Evolutionary conservation across 345 rosid species (phyloP).

Genomic region (Pistacia integerrima): DNA sequence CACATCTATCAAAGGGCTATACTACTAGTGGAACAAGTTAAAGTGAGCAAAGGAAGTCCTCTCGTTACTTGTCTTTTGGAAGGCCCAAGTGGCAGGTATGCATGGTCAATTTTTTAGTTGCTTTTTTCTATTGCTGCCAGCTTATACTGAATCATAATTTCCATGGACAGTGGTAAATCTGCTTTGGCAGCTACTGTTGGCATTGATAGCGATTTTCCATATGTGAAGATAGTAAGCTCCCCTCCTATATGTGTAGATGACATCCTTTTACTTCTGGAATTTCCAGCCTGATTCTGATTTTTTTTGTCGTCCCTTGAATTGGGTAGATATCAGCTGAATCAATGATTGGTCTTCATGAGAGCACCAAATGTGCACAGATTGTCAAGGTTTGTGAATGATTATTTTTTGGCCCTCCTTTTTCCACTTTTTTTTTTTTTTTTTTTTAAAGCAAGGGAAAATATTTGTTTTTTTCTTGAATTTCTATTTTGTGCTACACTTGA

Average conservation of each 20-base stretch:
- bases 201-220: conserved; percentile 92
- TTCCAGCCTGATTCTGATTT: conserved; percentile 1
- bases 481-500: neutral
- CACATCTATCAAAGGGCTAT: conserved; percentile 90
- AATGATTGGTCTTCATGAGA: conserved; percentile 96
- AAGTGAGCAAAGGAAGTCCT: conserved; percentile 96
- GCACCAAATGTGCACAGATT: conserved; percentile 93
- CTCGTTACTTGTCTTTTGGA: conserved; percentile 93
- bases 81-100: conserved; percentile 93
- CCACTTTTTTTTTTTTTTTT: neutral
- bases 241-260: neutral
- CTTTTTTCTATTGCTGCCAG: conserved; percentile 11
- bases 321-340: conserved; percentile 88
- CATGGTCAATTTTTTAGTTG: conserved; percentile 7
- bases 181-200: conserved; percentile 97
- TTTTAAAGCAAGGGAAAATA: neutral
- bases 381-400: conserved; percentile 64
- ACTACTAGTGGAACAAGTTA: conserved; percentile 92
- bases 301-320: conserved; percentile 13
- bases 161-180: conserved; percentile 85
- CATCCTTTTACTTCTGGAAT: neutral
- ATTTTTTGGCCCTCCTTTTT: conserved; percentile 6
- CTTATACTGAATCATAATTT: conserved; percentile 19
- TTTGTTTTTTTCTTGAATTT: neutral
- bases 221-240: conserved; percentile 90